Evolutionary conservation across 441 rosid species (phyloP).

Genomic region (Rhodomyrtus psidioides): DNA sequence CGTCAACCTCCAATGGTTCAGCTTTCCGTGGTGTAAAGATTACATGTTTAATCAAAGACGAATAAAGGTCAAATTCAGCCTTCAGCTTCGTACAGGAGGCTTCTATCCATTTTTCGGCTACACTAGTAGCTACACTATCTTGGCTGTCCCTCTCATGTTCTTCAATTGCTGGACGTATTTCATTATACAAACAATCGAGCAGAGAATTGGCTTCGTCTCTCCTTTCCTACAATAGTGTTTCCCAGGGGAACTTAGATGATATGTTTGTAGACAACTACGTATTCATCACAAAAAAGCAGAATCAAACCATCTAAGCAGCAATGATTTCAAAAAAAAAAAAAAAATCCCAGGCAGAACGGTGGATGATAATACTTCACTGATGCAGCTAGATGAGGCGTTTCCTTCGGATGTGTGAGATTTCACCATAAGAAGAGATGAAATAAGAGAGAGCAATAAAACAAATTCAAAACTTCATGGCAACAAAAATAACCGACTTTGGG

Average conservation of each 20-base stretch:
- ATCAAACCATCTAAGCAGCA: neutral
- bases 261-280: neutral
- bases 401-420: neutral
- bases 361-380: neutral
- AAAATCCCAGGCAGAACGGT: neutral
- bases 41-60: constrained; percentile 52
- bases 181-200: constrained; percentile 54
- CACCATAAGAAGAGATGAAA: neutral
- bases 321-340: too few relatives aligned
- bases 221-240: constrained; percentile 38
- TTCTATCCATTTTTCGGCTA: constrained; percentile 94
- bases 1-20: neutral
- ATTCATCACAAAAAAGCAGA: neutral
- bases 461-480: neutral
- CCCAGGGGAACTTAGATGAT: neutral
- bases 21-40: constrained; percentile 36
- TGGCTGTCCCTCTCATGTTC: constrained; percentile 93
- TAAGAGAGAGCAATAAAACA: too few relatives aligned
- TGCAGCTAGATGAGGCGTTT: neutral
- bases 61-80: constrained; percentile 81
- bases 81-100: constrained; percentile 69
- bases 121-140: constrained; percentile 80
- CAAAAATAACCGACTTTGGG: neutral
- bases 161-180: constrained; percentile 85
- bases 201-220: constrained; percentile 50